Base-by-base conservation (phyloP, 1,284 basidiomycete genomes). In the Ceratobasidium sp. region DNA sequence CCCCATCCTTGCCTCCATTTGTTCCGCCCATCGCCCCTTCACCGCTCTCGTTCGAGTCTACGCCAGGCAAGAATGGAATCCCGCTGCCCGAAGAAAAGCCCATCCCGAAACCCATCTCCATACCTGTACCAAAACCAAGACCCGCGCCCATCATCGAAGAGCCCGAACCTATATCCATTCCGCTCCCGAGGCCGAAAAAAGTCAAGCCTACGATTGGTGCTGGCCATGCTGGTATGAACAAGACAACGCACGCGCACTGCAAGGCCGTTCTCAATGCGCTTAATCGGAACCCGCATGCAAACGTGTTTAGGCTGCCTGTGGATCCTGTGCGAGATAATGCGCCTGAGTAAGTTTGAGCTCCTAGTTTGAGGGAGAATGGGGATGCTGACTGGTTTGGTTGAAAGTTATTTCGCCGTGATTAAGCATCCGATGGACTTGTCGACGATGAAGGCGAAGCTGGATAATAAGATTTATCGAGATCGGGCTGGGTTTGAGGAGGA, bases 381-480 rank as follows among this genome's bases (percentile, higher is more conserved):
- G 11, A 11, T 36, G 33, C 76, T 75, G 53, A 75, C 73, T 59
- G 36, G 36, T 4, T 5, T 31, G 48, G 57, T 76, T 74, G 29
- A 73, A 31, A 96, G 94, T 78, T 99, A 99, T 82, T 95, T 96
- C 79, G 90, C 93, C 67, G 84, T 97, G 75, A 93, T 99, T 83
- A 93, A 94, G 81, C 87, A 92, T 17, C 97, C 98, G 0, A 99
- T 99, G 95, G 97, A 99, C 81, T 86, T 99, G 15, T 91, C 91
- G 63, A 97, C 96, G 0, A 94, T 98, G 85, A 86, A 87, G 24
- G 93, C 93, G 71, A 99, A 98, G 83, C 85, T 99, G 29, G 91
- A 95, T 79, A 90, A 88, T 75, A 96, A 96, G 0, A 79, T 82
- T 63, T 99, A 99, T 84, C 88, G 90, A 76, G 89, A 94, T 79